These are phyloP conservation scores for Saccharomycopsis sp. DNA, from an alignment of 805 yeast species.

Conservation along the genomic window DNA sequence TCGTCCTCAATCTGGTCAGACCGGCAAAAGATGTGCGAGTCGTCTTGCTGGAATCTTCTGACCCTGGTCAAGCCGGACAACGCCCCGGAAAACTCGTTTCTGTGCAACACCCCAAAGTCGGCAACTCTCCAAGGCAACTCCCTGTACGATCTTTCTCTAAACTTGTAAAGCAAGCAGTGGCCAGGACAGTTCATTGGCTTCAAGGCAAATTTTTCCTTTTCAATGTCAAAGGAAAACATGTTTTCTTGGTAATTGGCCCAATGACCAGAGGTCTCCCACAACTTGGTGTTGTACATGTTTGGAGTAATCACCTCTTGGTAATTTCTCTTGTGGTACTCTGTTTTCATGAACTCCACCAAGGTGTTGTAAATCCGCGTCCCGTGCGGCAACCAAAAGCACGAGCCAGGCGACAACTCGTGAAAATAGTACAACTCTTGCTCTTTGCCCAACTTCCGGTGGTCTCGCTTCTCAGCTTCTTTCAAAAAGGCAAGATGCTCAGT, in stretches of 20 bases:
- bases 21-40: conserved; percentile 95
- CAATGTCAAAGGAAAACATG: conserved; percentile 95
- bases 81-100: conserved; percentile 96
- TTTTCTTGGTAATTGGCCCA: conserved; percentile 97
- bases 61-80: conserved; percentile 92
- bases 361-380: conserved; percentile 96
- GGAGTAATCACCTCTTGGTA: conserved; percentile 98
- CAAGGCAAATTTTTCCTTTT: conserved; percentile 88
- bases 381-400: conserved; percentile 98
- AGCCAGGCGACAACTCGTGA: conserved; percentile 96
- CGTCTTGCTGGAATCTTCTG: conserved; percentile 98
- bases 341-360: conserved; percentile 67
- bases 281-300: conserved; percentile 93
- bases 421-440: conserved; percentile 95
- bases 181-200: conserved; percentile 94
- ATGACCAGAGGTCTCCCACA: conserved; percentile 99
- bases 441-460: conserved; percentile 91
- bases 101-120: conserved; percentile 93
- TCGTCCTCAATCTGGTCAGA: conserved; percentile 83
- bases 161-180: conserved; percentile 86
- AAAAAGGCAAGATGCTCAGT: conserved; percentile 89
- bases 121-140: conserved; percentile 99
- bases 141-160: conserved; percentile 90
- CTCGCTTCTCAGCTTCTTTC: conserved; percentile 93
- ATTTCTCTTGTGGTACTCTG: conserved; percentile 86